phyloP scores from a whole-genome alignment of 257 asterid species.

The Apocynum venetum region DNA sequence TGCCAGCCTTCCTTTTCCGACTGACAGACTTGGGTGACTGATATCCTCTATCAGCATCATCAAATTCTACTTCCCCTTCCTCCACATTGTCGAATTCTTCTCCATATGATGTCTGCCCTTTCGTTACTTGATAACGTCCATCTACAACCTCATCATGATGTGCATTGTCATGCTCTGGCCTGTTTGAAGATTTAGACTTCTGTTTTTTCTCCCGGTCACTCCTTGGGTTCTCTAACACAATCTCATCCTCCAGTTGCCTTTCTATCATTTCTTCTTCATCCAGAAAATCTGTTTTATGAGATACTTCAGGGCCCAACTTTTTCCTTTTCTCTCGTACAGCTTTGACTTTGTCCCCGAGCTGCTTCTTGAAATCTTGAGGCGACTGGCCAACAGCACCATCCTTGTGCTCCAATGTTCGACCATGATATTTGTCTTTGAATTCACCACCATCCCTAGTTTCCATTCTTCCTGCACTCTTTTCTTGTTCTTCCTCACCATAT shows the following conservation, averaged over 20 bases:
- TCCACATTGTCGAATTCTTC: constrained; percentile 55
- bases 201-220: constrained; percentile 42
- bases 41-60: constrained; percentile 40
- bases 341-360: constrained; percentile 69
- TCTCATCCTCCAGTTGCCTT: constrained; percentile 71
- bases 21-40: constrained; percentile 48
- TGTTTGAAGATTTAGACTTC: constrained; percentile 41
- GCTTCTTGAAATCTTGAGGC: constrained; percentile 43
- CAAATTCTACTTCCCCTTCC: constrained; percentile 79
- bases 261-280: constrained; percentile 72
- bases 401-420: constrained; percentile 32
- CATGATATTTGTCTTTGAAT: constrained; percentile 41
- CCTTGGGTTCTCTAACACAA: constrained; percentile 59
- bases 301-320: constrained; percentile 65
- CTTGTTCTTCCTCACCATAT: constrained; percentile 32
- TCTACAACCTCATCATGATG: constrained; percentile 32
- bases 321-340: constrained; percentile 66
- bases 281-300: constrained; percentile 46
- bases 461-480: constrained; percentile 35
- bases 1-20: constrained; percentile 60
- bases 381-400: constrained; percentile 43
- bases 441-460: constrained; percentile 45
- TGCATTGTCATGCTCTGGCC: constrained; percentile 35
- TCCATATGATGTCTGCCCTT: constrained; percentile 40
- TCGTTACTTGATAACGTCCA: constrained; percentile 31